These are phyloP conservation scores for Coprinopsis marcescibilis DNA, from an alignment of 768 basidiomycete genomes.

Conservation along the genomic window DNA sequence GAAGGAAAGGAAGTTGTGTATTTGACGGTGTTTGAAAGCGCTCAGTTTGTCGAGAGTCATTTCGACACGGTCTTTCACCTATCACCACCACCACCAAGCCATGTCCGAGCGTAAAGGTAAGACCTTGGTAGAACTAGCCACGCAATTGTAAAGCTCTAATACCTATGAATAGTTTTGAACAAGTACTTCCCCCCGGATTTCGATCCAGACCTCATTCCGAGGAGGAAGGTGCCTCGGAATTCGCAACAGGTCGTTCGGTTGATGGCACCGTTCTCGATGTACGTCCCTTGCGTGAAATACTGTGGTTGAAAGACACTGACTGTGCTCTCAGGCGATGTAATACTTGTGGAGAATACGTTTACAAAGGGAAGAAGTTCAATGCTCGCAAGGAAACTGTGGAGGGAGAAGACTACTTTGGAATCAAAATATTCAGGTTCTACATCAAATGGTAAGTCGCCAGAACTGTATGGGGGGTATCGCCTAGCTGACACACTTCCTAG, in stretches of 20 bases:
- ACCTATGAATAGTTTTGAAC: slow-evolving; percentile 63
- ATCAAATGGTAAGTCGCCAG: slow-evolving; percentile 69
- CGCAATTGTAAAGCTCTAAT: neutral
- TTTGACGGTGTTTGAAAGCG: neutral
- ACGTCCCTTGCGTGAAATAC: too few species aligned
- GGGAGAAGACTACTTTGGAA: slow-evolving; percentile 96
- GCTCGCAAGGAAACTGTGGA: slow-evolving; percentile 98
- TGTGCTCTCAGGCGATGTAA: slow-evolving; percentile 66
- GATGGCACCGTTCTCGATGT: slow-evolving; percentile 99
- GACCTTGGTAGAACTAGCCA: slow-evolving; percentile 7
- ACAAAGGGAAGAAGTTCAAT: slow-evolving; percentile 99
- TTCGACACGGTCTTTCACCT: neutral
- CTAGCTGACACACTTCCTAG: slow-evolving; percentile 31
- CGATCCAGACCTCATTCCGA: slow-evolving; percentile 92
- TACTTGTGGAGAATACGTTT: slow-evolving; percentile 97
- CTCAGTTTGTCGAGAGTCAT: neutral
- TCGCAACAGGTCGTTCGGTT: slow-evolving; percentile 96
- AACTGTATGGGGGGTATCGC: slow-evolving; percentile 14
- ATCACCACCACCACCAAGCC: slow-evolving; percentile 16
- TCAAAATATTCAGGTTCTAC: slow-evolving; percentile 93
- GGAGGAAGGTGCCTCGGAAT: slow-evolving; percentile 86
- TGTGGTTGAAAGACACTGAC: slow-evolving; percentile 13
- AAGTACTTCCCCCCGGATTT: slow-evolving; percentile 98
- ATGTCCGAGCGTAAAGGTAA: slow-evolving; percentile 85
- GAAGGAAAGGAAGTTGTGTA: slow-evolving; percentile 1